Evolutionary conservation across 192 early-diverging fungal genomes (phyloP), one percentile per base, ranked within the genome.

Genomic region (Entophlyctis helioformis): DNA sequence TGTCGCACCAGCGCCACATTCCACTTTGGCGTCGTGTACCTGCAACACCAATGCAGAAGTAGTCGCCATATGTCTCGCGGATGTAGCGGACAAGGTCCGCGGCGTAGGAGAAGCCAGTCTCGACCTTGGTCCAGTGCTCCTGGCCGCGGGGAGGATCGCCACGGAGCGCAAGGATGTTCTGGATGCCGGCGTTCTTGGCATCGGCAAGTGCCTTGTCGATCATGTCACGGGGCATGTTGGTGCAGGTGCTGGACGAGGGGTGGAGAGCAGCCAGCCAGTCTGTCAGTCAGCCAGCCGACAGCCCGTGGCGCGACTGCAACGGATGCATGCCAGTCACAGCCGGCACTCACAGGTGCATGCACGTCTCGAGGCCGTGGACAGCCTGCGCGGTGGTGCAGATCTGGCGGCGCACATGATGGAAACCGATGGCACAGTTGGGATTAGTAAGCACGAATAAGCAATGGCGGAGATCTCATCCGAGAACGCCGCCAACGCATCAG

Each of bases 11-110:
- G n/a, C n/a, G n/a, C n/a, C n/a, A n/a, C n/a, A 11, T 31, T 31
- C 29, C 29, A 33, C 47, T 44, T 46, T 1, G n/a, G 90, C 95
- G 3, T 53, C 57, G 34, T 6, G 19, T 10, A 57, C 87, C 92
- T 13, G 93, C 93, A 37, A 97, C 93, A 42, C 86, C 84, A 59
- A 97, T 90, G 55, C 87, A 87, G 58, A 97, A 97, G 69, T 87
- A 89, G 59, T 88, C 84, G 48, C 89, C 93, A 59, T 95, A 87
- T 31, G 84, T 57, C 48, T 80, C 50, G 26, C 89, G 79, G 53
- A 97, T 95, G 66, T 93, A 92, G 28, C 69, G 69, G 41, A 97
- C 91, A 42, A 97, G 71, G 56, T 97, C 93, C 1, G 67, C 56
- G 27, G 93, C 91, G 59, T 95, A 74, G 29, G 76, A 60, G 66